Base-by-base conservation (phyloP, 2,329 filamentous ascomycete genomes). In the Clonostachys rhizophaga region DNA sequence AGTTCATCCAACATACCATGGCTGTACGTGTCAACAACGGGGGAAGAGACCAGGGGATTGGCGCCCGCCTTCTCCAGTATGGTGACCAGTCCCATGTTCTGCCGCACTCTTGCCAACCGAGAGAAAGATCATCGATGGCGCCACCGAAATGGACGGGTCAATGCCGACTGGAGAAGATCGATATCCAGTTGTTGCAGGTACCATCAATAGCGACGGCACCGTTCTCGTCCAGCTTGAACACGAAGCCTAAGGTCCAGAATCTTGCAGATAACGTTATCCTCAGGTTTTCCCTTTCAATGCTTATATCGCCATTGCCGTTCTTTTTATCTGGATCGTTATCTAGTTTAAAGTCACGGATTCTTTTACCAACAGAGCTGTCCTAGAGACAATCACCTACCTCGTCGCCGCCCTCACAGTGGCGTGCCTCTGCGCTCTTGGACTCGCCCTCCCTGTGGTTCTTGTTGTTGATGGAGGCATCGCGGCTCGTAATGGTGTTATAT, bases 391-490 rank as follows among this genome's bases (percentile, higher is more conserved):
- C 33, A 68, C 63, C 0, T 66, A 65, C 42, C 52, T 56, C 13
- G 54, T 66, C 24, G 60, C 81, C 4, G 76, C 78, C 0, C 67
- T 85, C 3, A 73, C 78, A 13, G 71, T 86, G 2, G 81, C 80
- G 2, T 86, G 81, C 52, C 83, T 83, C 3, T 86, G 82, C 49
- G 83, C 82, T 1, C 74, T 87, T 30, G 81, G 80, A 0, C 68
- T 87, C 2, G 80, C 81, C 2, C 81, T 86, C 0, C 83, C 83
- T 0, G 84, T 85, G 79, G 81, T 86, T 3, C 61, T 86, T 7
- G 74, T 85, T 2, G 76, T 86, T 37, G 75, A 78, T 3, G 73
- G 79, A 8, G 78, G 80, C 3, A 70, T 82, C 5, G 79, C 76
- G 0, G 80, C 82, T 5, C 66, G 75, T 10, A 62, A 66, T 40